These are phyloP conservation scores for Apiospora rasikravindrae DNA, from an alignment of 2,329 filamentous ascomycete species.

Conservation along the genomic window DNA sequence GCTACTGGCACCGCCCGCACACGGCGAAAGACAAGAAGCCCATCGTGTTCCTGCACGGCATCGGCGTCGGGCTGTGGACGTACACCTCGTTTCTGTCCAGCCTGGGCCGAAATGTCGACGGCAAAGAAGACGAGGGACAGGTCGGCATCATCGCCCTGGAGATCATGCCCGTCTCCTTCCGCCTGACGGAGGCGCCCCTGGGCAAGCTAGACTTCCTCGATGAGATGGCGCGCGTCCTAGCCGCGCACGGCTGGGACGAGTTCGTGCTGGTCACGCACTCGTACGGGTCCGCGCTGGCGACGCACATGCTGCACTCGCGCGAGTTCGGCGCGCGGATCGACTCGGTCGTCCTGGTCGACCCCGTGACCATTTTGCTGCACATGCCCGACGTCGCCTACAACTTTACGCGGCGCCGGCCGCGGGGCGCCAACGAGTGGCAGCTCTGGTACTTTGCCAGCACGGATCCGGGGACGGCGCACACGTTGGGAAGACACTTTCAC, in stretches of 20 bases:
- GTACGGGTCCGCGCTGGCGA: constrained; percentile 68
- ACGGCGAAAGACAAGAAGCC: constrained; percentile 60
- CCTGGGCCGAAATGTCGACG: constrained; percentile 45
- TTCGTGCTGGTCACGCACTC: constrained; percentile 68
- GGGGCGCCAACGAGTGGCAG: constrained; percentile 69
- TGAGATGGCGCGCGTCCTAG: constrained; percentile 62
- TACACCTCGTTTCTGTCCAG: constrained; percentile 63
- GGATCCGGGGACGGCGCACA: constrained; percentile 70
- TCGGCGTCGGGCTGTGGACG: constrained; percentile 70
- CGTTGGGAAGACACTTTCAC: constrained; percentile 70
- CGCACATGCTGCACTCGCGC: constrained; percentile 62
- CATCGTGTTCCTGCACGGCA: constrained; percentile 73
- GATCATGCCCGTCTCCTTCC: constrained; percentile 68
- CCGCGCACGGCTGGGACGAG: constrained; percentile 59
- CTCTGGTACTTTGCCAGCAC: constrained; percentile 73
- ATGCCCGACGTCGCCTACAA: constrained; percentile 75
- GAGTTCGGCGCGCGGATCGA: constrained; percentile 55
- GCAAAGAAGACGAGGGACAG: constrained; percentile 43
- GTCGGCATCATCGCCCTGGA: constrained; percentile 71
- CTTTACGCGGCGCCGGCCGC: constrained; percentile 62
- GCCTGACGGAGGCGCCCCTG: constrained; percentile 61
- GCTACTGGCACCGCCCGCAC: constrained; percentile 72
- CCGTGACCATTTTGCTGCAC: constrained; percentile 71
- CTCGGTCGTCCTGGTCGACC: constrained; percentile 58
- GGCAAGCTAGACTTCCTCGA: constrained; percentile 57